phyloP scores from a whole-genome alignment of 73 alveolate genomes.

The Breviolum minutum region DNA sequence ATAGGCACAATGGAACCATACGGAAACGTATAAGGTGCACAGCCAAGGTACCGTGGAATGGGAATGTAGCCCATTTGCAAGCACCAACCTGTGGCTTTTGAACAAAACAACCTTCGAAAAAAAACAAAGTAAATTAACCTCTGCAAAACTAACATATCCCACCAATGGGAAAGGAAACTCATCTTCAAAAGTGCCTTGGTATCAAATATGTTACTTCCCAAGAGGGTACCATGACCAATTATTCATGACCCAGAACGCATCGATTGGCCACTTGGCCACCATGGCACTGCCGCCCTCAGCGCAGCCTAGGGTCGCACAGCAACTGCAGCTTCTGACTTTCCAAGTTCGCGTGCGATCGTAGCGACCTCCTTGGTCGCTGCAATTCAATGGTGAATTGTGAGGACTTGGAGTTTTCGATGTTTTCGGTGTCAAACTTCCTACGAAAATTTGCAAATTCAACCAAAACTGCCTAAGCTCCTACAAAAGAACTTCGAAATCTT shows the following conservation, averaged over 20 bases:
- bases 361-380: constrained; percentile 42
- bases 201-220: no score
- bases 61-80: constrained; percentile 86
- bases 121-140: neutral
- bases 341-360: constrained; percentile 39
- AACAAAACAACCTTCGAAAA: neutral
- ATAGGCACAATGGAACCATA: neutral
- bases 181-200: no score
- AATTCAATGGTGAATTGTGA: neutral
- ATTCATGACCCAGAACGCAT: no score
- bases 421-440: neutral
- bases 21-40: no score
- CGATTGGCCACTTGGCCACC: neutral
- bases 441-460: neutral
- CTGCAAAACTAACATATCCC: no score
- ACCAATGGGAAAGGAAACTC: no score
- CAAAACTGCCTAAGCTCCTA: neutral
- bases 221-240: no score
- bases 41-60: constrained; percentile 22
- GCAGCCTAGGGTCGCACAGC: constrained; percentile 60
- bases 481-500: neutral
- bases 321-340: constrained; percentile 36
- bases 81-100: constrained; percentile 50
- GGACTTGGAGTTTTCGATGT: neutral
- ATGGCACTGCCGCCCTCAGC: neutral